Base-by-base conservation (phyloP, 2,329 filamentous ascomycete genomes). In the Bipolaris gigantea region DNA sequence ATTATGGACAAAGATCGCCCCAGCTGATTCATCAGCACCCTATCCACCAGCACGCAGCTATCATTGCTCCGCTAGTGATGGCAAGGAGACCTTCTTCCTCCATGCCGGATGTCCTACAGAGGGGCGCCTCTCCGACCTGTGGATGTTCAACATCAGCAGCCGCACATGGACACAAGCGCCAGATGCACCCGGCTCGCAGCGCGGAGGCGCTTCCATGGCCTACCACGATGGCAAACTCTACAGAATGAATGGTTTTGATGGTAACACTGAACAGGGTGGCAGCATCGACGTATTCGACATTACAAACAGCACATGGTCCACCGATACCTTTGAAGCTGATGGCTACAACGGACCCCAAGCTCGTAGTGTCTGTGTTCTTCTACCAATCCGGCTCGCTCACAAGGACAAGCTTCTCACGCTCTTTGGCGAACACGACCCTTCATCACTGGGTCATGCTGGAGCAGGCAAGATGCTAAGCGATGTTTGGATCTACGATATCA, bases 171-270 rank as follows among this genome's bases (percentile, higher is more conserved):
- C 80, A 35, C 80, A 87, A 65, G 79, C 90, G 13, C 81, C 87
- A 0, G 73, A 83, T 7, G 90, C 89, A 0, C 89, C 89, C 0
- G 86, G 82, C 1, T 83, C 86, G 7, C 76, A 83, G 0, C 81
- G 90, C 43, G 85, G 86, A 19, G 90, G 89, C 1, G 77, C 88
- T 0, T 83, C 85, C 4, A 84, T 95, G 23, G 84, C 86, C 1
- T 81, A 87, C 48, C 81, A 80, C 40, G 80, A 82, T 49, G 84
- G 83, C 21, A 82, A 85, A 21, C 72, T 96, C 6, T 95, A 88
- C 75, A 83, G 90, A 25, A 92, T 91, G 77, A 89, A 90, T 57
- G 91, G 91, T 0, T 93, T 87, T 63, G 89, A 93, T 70, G 90
- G 89, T 0, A 77, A 80, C 40, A 76, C 68, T 0, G 88, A 92